phyloP scores from a whole-genome alignment of 2,329 filamentous ascomycete species.

The Trichoderma atrobrunneum region DNA sequence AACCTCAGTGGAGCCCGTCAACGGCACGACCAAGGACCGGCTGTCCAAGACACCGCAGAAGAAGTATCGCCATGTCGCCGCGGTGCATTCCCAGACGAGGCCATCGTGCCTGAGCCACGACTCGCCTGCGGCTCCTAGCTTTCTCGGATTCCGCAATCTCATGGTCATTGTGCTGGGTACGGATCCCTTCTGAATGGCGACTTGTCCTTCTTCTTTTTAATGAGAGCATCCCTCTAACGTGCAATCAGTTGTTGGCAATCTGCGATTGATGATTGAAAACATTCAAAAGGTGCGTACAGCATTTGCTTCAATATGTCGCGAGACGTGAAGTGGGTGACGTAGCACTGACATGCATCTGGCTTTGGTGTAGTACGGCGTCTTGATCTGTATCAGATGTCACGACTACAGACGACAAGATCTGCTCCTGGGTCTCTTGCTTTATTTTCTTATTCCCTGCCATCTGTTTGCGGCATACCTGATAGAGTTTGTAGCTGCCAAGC shows the following conservation, averaged over 20 bases:
- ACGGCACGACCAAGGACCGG: conserved; percentile 26
- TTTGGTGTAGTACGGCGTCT: conserved; percentile 73
- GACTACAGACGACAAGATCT: conserved; percentile 80
- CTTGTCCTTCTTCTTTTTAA: neutral
- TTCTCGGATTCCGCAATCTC: conserved; percentile 90
- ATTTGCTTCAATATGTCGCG: neutral
- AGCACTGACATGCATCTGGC: conserved; percentile 8
- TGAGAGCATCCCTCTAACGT: conserved; percentile 23
- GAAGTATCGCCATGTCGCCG: conserved; percentile 90
- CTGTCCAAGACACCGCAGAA: conserved; percentile 32
- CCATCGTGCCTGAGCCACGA: conserved; percentile 87
- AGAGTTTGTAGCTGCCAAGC: conserved; percentile 76
- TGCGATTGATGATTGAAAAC: conserved; percentile 94
- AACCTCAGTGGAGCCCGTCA: conserved; percentile 27
- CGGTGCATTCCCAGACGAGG: conserved; percentile 69
- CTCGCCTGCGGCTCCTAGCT: conserved; percentile 70
- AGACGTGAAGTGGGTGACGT: neutral
- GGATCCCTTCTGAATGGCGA: conserved; percentile 26
- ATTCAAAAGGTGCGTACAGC: conserved; percentile 70
- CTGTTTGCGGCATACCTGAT: conserved; percentile 88
- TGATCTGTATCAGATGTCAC: conserved; percentile 88
- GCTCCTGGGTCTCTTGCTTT: conserved; percentile 71
- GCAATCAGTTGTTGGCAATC: conserved; percentile 76
- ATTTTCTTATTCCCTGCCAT: conserved; percentile 85
- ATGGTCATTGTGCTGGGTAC: conserved; percentile 89